Evolutionary conservation across 1,139 yeast genomes (phyloP).

Genomic region (Yamadazyma mexicana): DNA sequence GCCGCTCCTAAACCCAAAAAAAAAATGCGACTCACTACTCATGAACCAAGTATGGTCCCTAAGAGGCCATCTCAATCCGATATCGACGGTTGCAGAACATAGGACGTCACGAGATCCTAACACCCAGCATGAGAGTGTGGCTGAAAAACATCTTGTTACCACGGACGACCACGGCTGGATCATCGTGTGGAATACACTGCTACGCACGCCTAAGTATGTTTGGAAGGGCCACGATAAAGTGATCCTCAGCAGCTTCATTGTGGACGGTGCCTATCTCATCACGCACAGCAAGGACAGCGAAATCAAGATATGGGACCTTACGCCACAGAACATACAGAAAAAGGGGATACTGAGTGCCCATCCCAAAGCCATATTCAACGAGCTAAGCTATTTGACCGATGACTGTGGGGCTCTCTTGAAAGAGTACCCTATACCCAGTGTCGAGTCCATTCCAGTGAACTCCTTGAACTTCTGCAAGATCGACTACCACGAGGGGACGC

Average conservation of each 20-base stretch:
- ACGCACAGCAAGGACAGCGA: conserved; percentile 59
- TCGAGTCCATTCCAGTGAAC: conserved; percentile 51
- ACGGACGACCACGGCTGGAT: conserved; percentile 51
- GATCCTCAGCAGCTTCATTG: conserved; percentile 43
- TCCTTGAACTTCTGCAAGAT: conserved; percentile 58
- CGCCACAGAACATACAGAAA: not conserved
- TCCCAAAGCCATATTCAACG: conserved; percentile 15
- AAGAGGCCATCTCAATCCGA: conserved; percentile 21
- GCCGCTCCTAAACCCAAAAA: no score
- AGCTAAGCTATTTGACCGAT: conserved; percentile 11
- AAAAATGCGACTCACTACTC: not conserved
- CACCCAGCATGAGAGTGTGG: conserved; percentile 5
- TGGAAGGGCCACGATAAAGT: conserved; percentile 54
- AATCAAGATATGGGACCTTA: conserved; percentile 48
- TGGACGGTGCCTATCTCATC: conserved; percentile 33
- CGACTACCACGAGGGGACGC: conserved; percentile 21
- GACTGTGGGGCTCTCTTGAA: conserved; percentile 10
- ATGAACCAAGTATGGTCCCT: conserved; percentile 19
- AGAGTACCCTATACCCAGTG: conserved; percentile 19
- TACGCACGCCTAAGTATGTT: conserved; percentile 19
- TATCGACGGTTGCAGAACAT: conserved; percentile 11
- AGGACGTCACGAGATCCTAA: not conserved
- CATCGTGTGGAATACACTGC: conserved; percentile 49
- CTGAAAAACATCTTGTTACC: conserved; percentile 26
- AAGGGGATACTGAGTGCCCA: conserved; percentile 4